Percentiles rank a stretch among this genome's conserved stretches.
phyloP scores from a whole-genome alignment of 2,329 filamentous ascomycete genomes.

The Cercospora zeina region DNA sequence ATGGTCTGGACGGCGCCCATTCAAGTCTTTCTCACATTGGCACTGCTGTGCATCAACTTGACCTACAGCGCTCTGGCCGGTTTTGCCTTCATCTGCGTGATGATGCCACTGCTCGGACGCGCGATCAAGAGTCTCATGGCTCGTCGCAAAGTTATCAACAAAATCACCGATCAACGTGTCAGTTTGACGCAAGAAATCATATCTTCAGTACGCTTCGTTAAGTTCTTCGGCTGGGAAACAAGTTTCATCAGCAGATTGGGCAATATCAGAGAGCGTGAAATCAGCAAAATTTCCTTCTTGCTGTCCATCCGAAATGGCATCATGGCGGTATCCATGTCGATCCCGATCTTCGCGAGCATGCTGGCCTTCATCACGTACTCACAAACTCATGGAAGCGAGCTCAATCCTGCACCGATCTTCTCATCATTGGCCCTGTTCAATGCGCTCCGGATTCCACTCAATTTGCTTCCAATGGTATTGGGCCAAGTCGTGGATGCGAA shows the following conservation, averaged over 20 bases:
- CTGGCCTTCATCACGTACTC: constrained; percentile 82
- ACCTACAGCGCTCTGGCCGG: constrained; percentile 87
- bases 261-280: constrained; percentile 72
- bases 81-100: constrained; percentile 76
- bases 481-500: constrained; percentile 88
- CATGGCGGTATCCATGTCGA: constrained; percentile 77
- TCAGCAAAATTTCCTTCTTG: constrained; percentile 78
- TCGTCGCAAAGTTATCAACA: constrained; percentile 80
- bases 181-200: constrained; percentile 90
- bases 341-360: constrained; percentile 95
- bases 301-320: constrained; percentile 82
- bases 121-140: constrained; percentile 75
- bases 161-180: constrained; percentile 88
- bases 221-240: constrained; percentile 93
- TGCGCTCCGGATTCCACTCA: constrained; percentile 82
- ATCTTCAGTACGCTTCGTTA: constrained; percentile 89
- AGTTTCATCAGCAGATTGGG: constrained; percentile 77
- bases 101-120: constrained; percentile 73
- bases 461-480: constrained; percentile 82
- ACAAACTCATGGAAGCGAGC: constrained; percentile 58
- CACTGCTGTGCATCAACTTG: constrained; percentile 80
- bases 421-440: constrained; percentile 95
- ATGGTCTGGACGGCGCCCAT: constrained; percentile 86
- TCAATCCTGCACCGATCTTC: constrained; percentile 79
- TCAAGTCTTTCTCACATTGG: constrained; percentile 73